These are phyloP conservation scores for Tricholoma bakamatsutake DNA, from an alignment of 768 basidiomycete genomes.

Conservation along the genomic window DNA sequence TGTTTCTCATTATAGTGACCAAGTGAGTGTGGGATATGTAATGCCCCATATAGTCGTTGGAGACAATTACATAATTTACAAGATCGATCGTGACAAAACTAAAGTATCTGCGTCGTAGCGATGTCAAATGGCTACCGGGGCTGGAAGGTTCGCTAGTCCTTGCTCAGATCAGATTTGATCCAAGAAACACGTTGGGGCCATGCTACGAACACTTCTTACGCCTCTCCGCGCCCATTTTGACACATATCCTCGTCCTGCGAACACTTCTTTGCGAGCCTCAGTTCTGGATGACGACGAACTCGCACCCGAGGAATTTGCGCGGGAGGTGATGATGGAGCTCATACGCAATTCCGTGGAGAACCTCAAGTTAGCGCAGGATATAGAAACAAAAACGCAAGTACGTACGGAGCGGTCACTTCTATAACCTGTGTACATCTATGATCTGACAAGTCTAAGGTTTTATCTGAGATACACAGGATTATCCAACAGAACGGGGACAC, in stretches of 20 bases:
- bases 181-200: conserved; percentile 16
- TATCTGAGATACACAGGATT: conserved; percentile 62
- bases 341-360: conserved; percentile 68
- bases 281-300: conserved; percentile 35
- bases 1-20: no score
- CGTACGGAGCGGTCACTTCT: conserved; percentile 9
- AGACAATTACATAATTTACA: no score
- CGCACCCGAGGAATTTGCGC: conserved; percentile 64
- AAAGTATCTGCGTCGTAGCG: no score
- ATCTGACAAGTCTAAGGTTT: conserved; percentile 34
- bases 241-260: conserved; percentile 26
- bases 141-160: background rate
- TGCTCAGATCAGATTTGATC: background rate
- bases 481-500: conserved; percentile 60
- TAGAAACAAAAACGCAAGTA: conserved; percentile 49
- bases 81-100: no score
- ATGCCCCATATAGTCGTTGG: no score
- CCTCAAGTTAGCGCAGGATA: conserved; percentile 52
- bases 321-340: conserved; percentile 65
- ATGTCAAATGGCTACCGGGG: background rate
- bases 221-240: conserved; percentile 56
- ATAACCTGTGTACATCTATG: background rate
- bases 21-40: no score
- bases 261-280: conserved; percentile 15
- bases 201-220: conserved; percentile 56